Percentiles rank a stretch among this genome's conserved stretches.
phyloP scores from a whole-genome alignment of 225 moss, liverwort and hornwort species.

The Physcomitrellopsis africana region DNA sequence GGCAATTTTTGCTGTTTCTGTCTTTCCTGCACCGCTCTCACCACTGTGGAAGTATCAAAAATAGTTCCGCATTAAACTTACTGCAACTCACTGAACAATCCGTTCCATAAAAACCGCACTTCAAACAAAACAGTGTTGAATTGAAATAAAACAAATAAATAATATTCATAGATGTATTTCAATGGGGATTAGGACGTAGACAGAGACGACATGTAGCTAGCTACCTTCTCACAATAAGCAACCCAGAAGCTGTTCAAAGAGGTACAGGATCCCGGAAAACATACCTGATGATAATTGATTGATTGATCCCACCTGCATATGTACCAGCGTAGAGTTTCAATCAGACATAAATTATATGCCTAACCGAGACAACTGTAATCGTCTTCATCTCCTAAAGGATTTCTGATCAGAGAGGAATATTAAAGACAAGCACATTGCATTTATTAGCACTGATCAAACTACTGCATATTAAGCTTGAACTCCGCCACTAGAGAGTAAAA shows the following conservation, averaged over 20 bases:
- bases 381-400: background rate
- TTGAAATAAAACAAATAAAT: too few species aligned
- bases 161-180: too few species aligned
- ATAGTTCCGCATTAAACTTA: background rate
- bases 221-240: background rate
- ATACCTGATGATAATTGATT: conserved; percentile 81
- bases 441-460: background rate
- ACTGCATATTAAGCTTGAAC: background rate
- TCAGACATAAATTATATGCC: background rate
- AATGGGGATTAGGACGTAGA: too few species aligned
- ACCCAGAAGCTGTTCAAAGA: background rate
- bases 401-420: background rate
- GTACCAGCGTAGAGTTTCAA: conserved; percentile 13
- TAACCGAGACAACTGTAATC: background rate
- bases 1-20: conserved; percentile 92
- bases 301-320: conserved; percentile 68
- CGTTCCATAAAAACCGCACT: too few species aligned
- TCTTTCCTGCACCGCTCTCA: conserved; percentile 94
- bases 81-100: background rate
- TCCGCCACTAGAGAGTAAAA: background rate
- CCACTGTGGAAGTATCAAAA: conserved; percentile 48
- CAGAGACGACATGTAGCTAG: too few species aligned
- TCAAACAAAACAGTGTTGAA: too few species aligned
- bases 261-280: background rate
- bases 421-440: too few species aligned